Evolutionary conservation across 2,329 filamentous ascomycete genomes (phyloP).

Genomic region (Ascochyta clinopodiicola): DNA sequence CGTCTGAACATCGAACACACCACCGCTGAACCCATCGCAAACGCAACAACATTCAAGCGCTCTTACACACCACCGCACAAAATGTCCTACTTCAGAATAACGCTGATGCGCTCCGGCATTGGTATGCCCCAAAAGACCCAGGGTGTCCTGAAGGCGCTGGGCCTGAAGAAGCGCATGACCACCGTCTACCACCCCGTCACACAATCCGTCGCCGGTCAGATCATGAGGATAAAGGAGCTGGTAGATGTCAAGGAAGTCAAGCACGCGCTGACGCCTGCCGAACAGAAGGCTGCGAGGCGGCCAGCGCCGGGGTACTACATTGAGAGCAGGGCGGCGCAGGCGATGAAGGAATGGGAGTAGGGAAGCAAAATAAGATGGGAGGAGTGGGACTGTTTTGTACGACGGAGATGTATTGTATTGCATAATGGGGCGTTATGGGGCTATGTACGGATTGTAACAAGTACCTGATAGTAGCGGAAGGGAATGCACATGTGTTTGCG

Average conservation of each 20-base stretch:
- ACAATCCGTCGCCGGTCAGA: slow-evolving; percentile 83
- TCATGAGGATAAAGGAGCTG: slow-evolving; percentile 93
- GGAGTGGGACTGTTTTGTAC: no score
- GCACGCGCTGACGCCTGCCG: slow-evolving; percentile 64
- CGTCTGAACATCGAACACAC: background rate
- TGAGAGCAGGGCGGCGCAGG: slow-evolving; percentile 60
- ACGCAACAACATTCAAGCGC: background rate
- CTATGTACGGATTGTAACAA: no score
- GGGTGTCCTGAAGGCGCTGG: slow-evolving; percentile 83
- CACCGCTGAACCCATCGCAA: background rate
- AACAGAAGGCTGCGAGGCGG: slow-evolving; percentile 74
- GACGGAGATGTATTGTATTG: background rate
- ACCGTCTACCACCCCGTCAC: slow-evolving; percentile 89
- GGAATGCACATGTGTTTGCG: no score
- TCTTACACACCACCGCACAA: background rate
- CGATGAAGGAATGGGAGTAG: slow-evolving; percentile 25
- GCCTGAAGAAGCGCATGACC: slow-evolving; percentile 81
- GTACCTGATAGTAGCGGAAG: no score
- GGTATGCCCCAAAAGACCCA: slow-evolving; percentile 78
- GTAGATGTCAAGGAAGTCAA: slow-evolving; percentile 83
- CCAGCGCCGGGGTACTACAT: slow-evolving; percentile 83
- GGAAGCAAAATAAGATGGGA: background rate
- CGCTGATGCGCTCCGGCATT: slow-evolving; percentile 86
- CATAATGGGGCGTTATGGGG: no score
- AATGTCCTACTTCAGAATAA: slow-evolving; percentile 90